Percentiles rank a stretch among this genome's conserved stretches.
phyloP scores from a whole-genome alignment of 176 grass and related monocot genomes.

The Bothriochloa decipiens region DNA sequence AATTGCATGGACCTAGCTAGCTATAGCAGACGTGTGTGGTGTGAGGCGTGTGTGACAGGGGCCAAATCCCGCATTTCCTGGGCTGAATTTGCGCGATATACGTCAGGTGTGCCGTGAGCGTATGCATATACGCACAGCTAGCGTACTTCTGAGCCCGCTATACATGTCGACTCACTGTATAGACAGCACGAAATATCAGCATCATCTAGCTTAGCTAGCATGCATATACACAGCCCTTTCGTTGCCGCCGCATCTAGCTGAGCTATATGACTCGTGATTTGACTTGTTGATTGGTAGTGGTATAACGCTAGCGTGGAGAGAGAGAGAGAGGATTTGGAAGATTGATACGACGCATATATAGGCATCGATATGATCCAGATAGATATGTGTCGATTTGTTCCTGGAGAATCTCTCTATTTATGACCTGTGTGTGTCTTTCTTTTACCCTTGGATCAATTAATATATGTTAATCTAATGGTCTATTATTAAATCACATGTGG shows the following conservation, averaged over 20 bases:
- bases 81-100: constrained; percentile 38
- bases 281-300: constrained; percentile 5
- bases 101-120: background rate
- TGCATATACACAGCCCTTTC: too few relatives aligned
- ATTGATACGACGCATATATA: background rate
- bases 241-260: background rate
- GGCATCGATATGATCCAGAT: constrained; percentile 1
- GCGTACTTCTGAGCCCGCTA: background rate
- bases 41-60: background rate
- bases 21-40: too few relatives aligned
- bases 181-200: background rate
- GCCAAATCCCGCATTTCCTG: constrained; percentile 44
- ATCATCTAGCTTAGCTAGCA: background rate
- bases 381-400: background rate
- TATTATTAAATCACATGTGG: too few relatives aligned
- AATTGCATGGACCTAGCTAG: background rate
- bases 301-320: background rate
- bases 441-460: too few relatives aligned
- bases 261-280: background rate
- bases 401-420: too few relatives aligned
- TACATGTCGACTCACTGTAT: background rate
- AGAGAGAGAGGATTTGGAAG: background rate
- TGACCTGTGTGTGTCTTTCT: too few relatives aligned
- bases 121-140: background rate
- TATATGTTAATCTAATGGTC: too few relatives aligned